phyloP scores from a whole-genome alignment of 1,284 basidiomycete genomes.

The Waitea zeae region DNA sequence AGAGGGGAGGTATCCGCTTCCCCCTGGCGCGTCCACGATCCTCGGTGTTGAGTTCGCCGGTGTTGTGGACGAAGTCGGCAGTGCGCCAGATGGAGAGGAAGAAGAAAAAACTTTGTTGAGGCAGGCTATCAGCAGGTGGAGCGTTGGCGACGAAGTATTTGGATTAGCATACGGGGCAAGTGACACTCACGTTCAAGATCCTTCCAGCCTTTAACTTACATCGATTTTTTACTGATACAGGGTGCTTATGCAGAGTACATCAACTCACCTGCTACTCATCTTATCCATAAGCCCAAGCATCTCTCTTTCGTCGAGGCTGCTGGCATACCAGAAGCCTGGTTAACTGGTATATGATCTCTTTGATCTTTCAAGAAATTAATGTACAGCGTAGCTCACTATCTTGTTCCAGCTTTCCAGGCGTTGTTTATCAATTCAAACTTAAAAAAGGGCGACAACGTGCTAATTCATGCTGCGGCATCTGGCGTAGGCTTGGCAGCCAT shows the following conservation, averaged over 20 bases:
- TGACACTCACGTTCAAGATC: constrained; percentile 1
- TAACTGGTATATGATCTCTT: constrained; percentile 44
- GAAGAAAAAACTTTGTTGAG: constrained; percentile 41
- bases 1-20: constrained; percentile 64
- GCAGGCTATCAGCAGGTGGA: background rate
- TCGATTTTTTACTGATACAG: constrained; percentile 19
- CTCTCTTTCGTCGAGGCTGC: constrained; percentile 77
- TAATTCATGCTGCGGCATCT: constrained; percentile 82
- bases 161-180: constrained; percentile 59
- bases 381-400: background rate
- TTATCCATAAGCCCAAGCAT: constrained; percentile 61
- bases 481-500: constrained; percentile 87
- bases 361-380: background rate
- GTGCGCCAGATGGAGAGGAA: constrained; percentile 21
- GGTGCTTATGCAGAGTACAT: constrained; percentile 92
- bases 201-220: background rate
- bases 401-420: constrained; percentile 59
- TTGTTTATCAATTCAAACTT: constrained; percentile 56
- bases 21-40: constrained; percentile 60
- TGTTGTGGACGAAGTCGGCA: constrained; percentile 38
- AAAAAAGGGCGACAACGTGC: constrained; percentile 55
- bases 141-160: constrained; percentile 61
- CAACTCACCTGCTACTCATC: constrained; percentile 43
- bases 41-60: constrained; percentile 91
- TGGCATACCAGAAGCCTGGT: constrained; percentile 71